These are phyloP conservation scores for Paracamarosporium sp. DNA, from an alignment of 2,329 filamentous ascomycete genomes.

Conservation along the genomic window DNA sequence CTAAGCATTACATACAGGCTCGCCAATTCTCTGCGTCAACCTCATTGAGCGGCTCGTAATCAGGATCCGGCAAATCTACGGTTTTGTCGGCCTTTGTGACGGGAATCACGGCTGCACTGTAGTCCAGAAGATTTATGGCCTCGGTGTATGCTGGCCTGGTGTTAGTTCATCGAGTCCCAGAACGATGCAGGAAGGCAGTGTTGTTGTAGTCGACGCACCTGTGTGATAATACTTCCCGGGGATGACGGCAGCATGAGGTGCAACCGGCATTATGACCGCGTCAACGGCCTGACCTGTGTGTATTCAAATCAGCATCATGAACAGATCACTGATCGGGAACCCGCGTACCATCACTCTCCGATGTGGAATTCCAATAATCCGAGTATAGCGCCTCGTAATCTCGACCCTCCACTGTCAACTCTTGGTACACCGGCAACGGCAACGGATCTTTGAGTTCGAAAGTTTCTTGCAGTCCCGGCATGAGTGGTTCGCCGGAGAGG, in stretches of 20 bases:
- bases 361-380: conserved; percentile 47
- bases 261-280: conserved; percentile 45
- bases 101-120: conserved; percentile 41
- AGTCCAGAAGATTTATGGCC: conserved; percentile 39
- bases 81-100: conserved; percentile 40
- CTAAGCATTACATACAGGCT: conserved; percentile 36
- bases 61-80: conserved; percentile 30
- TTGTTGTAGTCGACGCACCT: not conserved
- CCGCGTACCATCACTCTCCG: too few species aligned
- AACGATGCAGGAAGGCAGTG: too few species aligned
- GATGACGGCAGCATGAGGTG: conserved; percentile 44
- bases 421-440: conserved; percentile 35
- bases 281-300: conserved; percentile 43
- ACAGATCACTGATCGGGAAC: too few species aligned
- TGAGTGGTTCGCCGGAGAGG: conserved; percentile 40
- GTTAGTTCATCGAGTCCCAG: too few species aligned
- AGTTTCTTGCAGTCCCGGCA: conserved; percentile 30
- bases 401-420: conserved; percentile 37
- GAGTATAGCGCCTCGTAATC: conserved; percentile 39
- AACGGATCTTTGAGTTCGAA: conserved; percentile 22
- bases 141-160: conserved; percentile 29
- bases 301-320: too few species aligned
- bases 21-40: conserved; percentile 32
- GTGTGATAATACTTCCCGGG: conserved; percentile 34
- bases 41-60: conserved; percentile 33